Base-by-base conservation (phyloP, 805 yeast species). In the Saccharomycopsis javanensis region DNA sequence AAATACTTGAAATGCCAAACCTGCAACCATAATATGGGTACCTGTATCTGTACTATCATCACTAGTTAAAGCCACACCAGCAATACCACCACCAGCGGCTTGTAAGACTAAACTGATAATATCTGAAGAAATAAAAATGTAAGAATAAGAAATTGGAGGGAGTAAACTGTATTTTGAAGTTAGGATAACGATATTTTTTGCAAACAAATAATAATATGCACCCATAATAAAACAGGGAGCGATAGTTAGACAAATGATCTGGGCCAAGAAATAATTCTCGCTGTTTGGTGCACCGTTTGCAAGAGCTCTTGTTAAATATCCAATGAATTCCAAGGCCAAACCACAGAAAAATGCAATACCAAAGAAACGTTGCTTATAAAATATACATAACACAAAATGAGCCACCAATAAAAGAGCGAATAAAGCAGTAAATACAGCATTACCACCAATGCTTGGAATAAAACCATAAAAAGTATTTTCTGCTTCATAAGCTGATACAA, bases 141-240 rank as follows among this genome's bases (percentile, higher is more conserved):
- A 76, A 0, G 90, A 77, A 65, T 83, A 85, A 1, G 62, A 56
- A 50, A 79, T 69, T 15, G 64, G 63, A 15, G 64, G 62, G 37
- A 79, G 54, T 1, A 66, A 55, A 7, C 90, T 81, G 61, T 70
- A 82, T 16, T 71, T 65, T 57, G 73, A 71, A 1, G 88, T 88
- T 64, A 80, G 82, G 0, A 87, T 68, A 57, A 83, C 81, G 51
- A 83, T 73, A 53, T 85, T 63, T 68, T 87, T 85, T 5, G 86
- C 89, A 61, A 89, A 70, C 55, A 82, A 73, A 62, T 78, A 85
- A 70, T 89, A 90, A 2, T 89, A 74, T 1, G 92, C 96, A 3
- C 86, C 96, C 87, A 87, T 85, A 50, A 86, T 73, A 67, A 89
- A 85, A 20, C 88, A 88, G 0, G 96, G 96, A 0, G 88, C 92